Percentiles rank a stretch among this genome's conserved stretches.
Evolutionary conservation across 805 yeast species (phyloP).

Genomic region (Sungouiella blattae): DNA sequence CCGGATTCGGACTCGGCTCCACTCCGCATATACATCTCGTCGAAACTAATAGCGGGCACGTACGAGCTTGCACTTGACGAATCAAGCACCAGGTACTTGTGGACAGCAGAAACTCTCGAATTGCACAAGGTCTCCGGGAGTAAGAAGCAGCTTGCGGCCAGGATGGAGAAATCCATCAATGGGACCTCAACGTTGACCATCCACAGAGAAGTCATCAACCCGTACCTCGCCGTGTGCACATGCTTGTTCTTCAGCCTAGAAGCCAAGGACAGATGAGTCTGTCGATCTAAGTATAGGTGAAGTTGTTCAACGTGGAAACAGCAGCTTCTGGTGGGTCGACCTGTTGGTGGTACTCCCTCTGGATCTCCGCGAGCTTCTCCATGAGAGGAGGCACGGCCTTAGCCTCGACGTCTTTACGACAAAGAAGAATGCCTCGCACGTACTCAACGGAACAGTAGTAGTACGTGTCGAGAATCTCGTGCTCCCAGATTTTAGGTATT

Average conservation of each 20-base stretch:
- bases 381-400: slow-evolving; percentile 25
- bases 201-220: slow-evolving; percentile 5
- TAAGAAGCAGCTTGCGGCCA: slow-evolving; percentile 1
- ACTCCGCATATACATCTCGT: slow-evolving; percentile 9
- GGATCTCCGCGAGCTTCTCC: slow-evolving; percentile 25
- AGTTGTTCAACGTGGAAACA: slow-evolving; percentile 33
- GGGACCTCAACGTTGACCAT: slow-evolving; percentile 4
- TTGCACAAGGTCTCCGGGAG: slow-evolving; percentile 6
- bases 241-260: slow-evolving; percentile 3
- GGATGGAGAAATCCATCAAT: slow-evolving; percentile 2
- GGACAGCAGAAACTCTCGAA: slow-evolving; percentile 7
- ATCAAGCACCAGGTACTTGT: slow-evolving; percentile 4
- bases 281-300: slow-evolving; percentile 17
- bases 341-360: slow-evolving; percentile 27
- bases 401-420: slow-evolving; percentile 43
- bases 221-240: slow-evolving; percentile 11
- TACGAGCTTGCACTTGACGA: slow-evolving; percentile 9
- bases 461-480: slow-evolving; percentile 56
- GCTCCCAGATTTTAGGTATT: slow-evolving; percentile 50
- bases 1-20: slow-evolving; percentile 3
- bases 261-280: neutral
- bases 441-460: slow-evolving; percentile 76
- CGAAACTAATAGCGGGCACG: slow-evolving; percentile 9
- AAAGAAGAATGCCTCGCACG: slow-evolving; percentile 59
- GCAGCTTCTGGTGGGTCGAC: slow-evolving; percentile 30